Evolutionary conservation across 2,329 filamentous ascomycete genomes (phyloP), one percentile per base, ranked within the genome.

Genomic region (Alternaria incomplexa): DNA sequence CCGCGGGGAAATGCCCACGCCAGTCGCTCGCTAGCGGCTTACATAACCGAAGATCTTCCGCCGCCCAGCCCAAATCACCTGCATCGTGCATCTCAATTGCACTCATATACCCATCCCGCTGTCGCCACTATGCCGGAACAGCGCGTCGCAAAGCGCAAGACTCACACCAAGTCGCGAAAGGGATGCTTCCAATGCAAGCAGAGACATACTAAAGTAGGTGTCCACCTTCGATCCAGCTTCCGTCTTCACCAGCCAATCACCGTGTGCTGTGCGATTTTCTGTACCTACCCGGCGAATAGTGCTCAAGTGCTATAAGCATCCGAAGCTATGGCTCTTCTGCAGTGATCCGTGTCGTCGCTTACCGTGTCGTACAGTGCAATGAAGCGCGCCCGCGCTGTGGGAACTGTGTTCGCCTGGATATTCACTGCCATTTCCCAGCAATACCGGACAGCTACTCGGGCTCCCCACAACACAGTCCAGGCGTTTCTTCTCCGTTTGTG

Each of bases 151-250:
- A 77, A 75, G 52, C 70, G 75, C 11, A 78, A 78, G 20, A 70
- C 75, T 15, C 75, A 78, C 44, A 76, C 69, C 9, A 78, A 78
- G 58, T 73, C 70, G 12, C 70, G 75, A 13, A 75, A 69, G 48
- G 75, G 75, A 15, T 78, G 75, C 54, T 66, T 69, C 23, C 70
- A 73, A 48, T 78, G 75, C 63, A 78, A 78, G 61, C 70, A 74
- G 50, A 68, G 74, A 17, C 75, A 77, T 59, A 74, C 73, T 11
- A 77, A 77, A 67, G 75, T 75, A 63, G 17, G 66, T 62, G 43
- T 36, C n/a, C 20, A 50, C 58, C n/a, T 32, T n/a, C 20, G 36
- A 52, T 43, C 3, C 32, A 22, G 23, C 20, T 15, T 17, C 45
- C 20, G 32, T 32, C 48, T 30, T 48, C 28, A 36, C 30, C 32